phyloP scores from a whole-genome alignment of 2,329 filamentous ascomycete species.

The Cephalotrichum gorgonifer region DNA sequence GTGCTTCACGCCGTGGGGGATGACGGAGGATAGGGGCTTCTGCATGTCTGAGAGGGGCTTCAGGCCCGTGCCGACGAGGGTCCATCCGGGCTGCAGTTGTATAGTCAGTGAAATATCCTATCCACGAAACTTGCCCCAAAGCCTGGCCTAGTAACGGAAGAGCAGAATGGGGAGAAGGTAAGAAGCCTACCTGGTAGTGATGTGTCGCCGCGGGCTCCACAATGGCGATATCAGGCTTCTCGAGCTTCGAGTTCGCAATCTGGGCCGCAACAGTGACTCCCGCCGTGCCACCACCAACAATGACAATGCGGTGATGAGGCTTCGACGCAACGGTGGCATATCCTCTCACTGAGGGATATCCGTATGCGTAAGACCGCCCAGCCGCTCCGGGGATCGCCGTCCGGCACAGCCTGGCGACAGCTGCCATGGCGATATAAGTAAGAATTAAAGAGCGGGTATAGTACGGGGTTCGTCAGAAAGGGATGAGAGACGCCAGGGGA shows the following conservation, averaged over 20 bases:
- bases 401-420: neutral
- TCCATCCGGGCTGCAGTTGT: constrained; percentile 21
- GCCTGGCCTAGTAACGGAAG: neutral
- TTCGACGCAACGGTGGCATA: constrained; percentile 12
- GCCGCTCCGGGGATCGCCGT: neutral
- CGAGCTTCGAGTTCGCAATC: neutral
- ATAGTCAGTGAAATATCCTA: neutral
- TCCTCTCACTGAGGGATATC: constrained; percentile 2
- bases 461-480: no score
- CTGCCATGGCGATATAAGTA: neutral
- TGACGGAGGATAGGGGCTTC: constrained; percentile 16
- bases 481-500: no score
- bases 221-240: constrained; percentile 5
- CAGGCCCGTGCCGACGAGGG: constrained; percentile 24
- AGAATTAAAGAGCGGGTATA: neutral
- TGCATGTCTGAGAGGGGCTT: constrained; percentile 17
- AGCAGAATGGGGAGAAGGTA: constrained; percentile 4
- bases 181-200: constrained; percentile 8
- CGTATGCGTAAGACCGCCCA: neutral
- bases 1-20: constrained; percentile 22
- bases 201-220: constrained; percentile 2
- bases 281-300: constrained; percentile 21
- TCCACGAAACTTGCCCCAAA: no score
- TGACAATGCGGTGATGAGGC: constrained; percentile 10
- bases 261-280: constrained; percentile 19